Evolutionary conservation across 129 eudicot genomes (phyloP).

Genomic region (Ambrosia artemisiifolia): DNA sequence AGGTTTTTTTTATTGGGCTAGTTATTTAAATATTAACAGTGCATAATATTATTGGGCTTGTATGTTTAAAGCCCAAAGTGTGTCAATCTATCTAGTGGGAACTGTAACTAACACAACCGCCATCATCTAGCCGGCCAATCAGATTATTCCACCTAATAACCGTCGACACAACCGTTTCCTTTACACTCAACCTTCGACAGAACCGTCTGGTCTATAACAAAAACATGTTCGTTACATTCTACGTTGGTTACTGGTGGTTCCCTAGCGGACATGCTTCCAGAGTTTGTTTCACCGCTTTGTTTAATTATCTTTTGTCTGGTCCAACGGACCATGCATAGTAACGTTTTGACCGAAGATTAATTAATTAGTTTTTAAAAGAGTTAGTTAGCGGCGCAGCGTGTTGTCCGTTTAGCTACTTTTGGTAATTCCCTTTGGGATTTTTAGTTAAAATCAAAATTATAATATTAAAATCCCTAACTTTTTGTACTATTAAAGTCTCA

Average conservation of each 20-base stretch:
- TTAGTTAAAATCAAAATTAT: too few species aligned
- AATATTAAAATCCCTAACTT: constrained; percentile 15
- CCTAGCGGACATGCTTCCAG: constrained; percentile 88
- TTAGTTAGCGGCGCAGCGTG: too few species aligned
- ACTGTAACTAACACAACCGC: constrained; percentile 2
- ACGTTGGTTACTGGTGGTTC: constrained; percentile 81
- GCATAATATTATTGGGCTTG: background rate
- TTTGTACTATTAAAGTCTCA: constrained; percentile 27
- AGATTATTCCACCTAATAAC: constrained; percentile 28
- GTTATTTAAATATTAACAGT: too few species aligned
- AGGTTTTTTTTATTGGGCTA: background rate
- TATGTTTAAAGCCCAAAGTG: constrained; percentile 1
- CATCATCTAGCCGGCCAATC: constrained; percentile 6
- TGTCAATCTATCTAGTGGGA: constrained; percentile 4
- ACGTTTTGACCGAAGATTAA: too few species aligned
- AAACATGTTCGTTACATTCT: constrained; percentile 49
- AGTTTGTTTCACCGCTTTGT: constrained; percentile 51
- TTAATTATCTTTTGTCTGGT: constrained; percentile 29
- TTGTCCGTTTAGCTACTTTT: too few species aligned
- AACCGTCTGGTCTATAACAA: constrained; percentile 71
- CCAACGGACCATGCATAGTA: too few species aligned
- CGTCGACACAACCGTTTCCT: constrained; percentile 52
- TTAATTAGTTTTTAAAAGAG: too few species aligned
- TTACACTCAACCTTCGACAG: constrained; percentile 55
- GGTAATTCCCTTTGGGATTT: too few species aligned